A percentile compares a stretch with the other conserved stretches of the same genome.
Evolutionary conservation across 371 early-diverging fungal species (phyloP).

Genomic region (Rhizopus microsporus): DNA sequence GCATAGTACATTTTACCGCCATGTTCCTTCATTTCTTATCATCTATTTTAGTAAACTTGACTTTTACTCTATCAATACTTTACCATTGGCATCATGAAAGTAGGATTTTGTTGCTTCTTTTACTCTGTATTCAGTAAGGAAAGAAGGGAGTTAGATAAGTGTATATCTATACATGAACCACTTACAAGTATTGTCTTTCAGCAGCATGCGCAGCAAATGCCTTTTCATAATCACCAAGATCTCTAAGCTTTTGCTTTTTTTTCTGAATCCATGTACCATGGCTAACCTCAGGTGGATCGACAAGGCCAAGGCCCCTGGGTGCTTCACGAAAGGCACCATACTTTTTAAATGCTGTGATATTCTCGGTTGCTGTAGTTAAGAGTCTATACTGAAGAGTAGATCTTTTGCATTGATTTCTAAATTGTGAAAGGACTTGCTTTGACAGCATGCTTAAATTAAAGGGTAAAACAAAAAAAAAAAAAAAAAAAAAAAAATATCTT

Average conservation of each 20-base stretch:
- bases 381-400: slow-evolving; percentile 2
- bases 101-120: slow-evolving; percentile 67
- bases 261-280: slow-evolving; percentile 38
- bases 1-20: slow-evolving; percentile 75
- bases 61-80: not conserved
- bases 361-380: slow-evolving; percentile 10
- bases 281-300: slow-evolving; percentile 45
- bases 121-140: slow-evolving; percentile 32
- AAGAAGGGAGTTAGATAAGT: not conserved
- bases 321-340: slow-evolving; percentile 31
- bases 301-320: slow-evolving; percentile 36
- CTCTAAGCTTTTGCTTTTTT: slow-evolving; percentile 42
- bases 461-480: not conserved
- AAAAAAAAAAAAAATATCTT: not conserved
- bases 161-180: not conserved
- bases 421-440: slow-evolving; percentile 1
- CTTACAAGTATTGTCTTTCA: slow-evolving; percentile 61
- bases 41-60: not conserved
- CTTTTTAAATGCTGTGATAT: slow-evolving; percentile 12
- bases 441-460: not conserved
- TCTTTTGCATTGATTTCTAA: slow-evolving; percentile 3
- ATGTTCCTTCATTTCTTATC: slow-evolving; percentile 57
- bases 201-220: slow-evolving; percentile 54
- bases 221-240: slow-evolving; percentile 53
- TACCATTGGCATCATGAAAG: slow-evolving; percentile 70